A percentile compares a stretch with the other conserved stretches of the same genome.
Evolutionary conservation across 345 rosid species (phyloP).

Genomic region (Populus ilicifolia): DNA sequence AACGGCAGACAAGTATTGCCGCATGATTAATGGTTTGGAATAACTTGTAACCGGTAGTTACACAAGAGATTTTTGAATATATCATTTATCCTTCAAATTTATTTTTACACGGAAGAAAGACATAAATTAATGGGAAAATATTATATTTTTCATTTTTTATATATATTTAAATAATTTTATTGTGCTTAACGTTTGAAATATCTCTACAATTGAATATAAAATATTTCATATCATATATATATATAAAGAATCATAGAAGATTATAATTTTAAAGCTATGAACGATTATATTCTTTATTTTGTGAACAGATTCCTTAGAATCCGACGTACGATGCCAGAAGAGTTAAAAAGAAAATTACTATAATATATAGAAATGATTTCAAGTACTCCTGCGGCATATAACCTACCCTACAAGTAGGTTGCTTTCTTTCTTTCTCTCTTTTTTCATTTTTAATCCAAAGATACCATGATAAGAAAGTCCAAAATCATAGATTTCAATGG

Average conservation of each 20-base stretch:
- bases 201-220: background rate
- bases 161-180: too few relatives aligned
- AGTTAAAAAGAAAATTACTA: too few relatives aligned
- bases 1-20: background rate
- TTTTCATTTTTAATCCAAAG: background rate
- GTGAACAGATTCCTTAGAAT: background rate
- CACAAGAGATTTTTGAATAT: too few relatives aligned
- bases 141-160: too few relatives aligned
- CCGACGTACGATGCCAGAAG: background rate
- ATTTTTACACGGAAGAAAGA: too few relatives aligned
- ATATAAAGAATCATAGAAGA: background rate
- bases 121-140: too few relatives aligned
- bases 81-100: too few relatives aligned
- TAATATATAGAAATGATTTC: background rate
- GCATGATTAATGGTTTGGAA: background rate
- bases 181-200: too few relatives aligned
- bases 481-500: background rate
- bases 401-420: background rate
- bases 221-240: background rate
- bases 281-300: background rate
- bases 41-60: too few relatives aligned
- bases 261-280: background rate
- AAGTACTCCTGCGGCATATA: background rate
- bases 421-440: background rate
- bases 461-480: background rate